phyloP scores from a whole-genome alignment of 441 rosid species.

The Hypseocharis bilobata region DNA sequence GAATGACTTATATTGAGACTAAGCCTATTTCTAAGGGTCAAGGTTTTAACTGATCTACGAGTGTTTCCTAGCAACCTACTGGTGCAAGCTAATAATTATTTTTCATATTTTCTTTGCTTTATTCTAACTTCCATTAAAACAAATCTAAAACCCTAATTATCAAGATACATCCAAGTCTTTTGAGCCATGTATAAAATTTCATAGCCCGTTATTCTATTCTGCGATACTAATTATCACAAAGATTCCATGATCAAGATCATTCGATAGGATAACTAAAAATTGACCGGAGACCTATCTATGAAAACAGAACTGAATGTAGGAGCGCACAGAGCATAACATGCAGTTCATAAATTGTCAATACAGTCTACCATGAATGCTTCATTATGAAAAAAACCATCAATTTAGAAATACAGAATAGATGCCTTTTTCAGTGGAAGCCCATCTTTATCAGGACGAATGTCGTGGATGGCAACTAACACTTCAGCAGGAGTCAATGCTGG shows the following conservation, averaged over 20 bases:
- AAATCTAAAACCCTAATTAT: background rate
- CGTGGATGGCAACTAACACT: slow-evolving; percentile 94
- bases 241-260: background rate
- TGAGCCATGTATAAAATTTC: background rate
- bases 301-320: background rate
- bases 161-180: no score
- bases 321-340: slow-evolving; percentile 9
- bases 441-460: slow-evolving; percentile 77
- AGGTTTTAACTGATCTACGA: no score
- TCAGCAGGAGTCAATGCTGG: slow-evolving; percentile 98
- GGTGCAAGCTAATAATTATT: no score
- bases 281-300: background rate
- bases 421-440: slow-evolving; percentile 83
- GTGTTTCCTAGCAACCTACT: no score
- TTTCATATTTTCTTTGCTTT: background rate
- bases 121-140: background rate
- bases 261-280: background rate
- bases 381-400: slow-evolving; percentile 8
- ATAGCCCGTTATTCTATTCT: no score
- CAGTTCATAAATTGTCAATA: slow-evolving; percentile 5
- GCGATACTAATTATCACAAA: no score
- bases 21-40: no score
- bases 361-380: slow-evolving; percentile 6
- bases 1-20: no score
- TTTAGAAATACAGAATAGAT: slow-evolving; percentile 22